Evolutionary conservation across 116 monocot species (phyloP), one percentile per base, ranked within the genome.

Genomic region (Posidonia oceanica): DNA sequence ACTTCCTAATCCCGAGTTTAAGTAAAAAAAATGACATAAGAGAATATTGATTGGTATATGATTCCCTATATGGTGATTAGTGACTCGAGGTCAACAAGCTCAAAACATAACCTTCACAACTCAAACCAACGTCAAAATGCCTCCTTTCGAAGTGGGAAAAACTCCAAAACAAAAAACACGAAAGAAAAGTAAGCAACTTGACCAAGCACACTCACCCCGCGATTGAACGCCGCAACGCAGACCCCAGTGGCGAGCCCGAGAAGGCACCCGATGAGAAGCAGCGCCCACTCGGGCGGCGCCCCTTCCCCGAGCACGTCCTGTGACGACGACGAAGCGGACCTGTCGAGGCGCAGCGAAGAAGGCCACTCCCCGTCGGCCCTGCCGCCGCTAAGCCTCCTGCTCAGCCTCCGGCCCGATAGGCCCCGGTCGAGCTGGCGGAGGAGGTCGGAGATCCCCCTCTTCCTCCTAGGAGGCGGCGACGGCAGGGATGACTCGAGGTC

Each of bases 231-330:
- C 4, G 93, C 98, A 22, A 98, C 98, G 59, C 98, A 98, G 41
- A 98, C 74, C 5, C 98, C 98, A 12, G 98, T 98, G 29, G 98
- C 98, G 36, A 98, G 77, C 3, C 98, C 98, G 36, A 98, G 93
- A 59, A 98, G 86, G 80, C 98, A 98, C 12, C 98, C 93, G 41
- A 98, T 84, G 20, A 98, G 87, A 66, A 98, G 80, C 74, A 98
- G 76, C 70, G 97, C 97, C 97, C 97, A 98, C 76, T 93, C 98
- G 5, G 98, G 98, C 57, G 98, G 98, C 7, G 98, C 93, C 6
- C 98, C 98, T 23, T 98, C 93, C 3, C 75, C 86, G 52, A 98
- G 85, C 66, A 68, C 90, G 22, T 98, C 98, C 14, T 61, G 61
- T 38, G 53, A 68, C 36, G 20, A 5, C 13, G 36, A 14, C 36